These are phyloP conservation scores for Paramyrothecium sp. DNA, from an alignment of 2,329 filamentous ascomycete species.

Conservation along the genomic window DNA sequence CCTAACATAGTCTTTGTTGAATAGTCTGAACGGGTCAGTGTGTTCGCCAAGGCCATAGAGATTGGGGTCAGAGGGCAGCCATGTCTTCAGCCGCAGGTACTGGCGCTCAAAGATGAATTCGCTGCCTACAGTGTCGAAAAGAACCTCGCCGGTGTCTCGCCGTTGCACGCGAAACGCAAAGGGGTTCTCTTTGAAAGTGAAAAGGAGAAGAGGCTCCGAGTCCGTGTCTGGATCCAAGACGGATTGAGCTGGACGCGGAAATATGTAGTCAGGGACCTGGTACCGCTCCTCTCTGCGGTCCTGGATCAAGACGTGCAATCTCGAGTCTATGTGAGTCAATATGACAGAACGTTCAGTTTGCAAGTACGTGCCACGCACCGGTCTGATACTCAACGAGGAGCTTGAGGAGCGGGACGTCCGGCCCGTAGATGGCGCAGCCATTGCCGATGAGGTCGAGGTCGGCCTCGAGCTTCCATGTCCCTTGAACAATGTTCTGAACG, in stretches of 20 bases:
- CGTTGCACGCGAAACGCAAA: conserved; percentile 62
- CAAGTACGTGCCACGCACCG: conserved; percentile 11
- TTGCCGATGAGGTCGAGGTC: neutral
- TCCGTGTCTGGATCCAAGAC: conserved; percentile 38
- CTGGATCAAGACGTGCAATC: conserved; percentile 70
- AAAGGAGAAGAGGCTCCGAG: conserved; percentile 20
- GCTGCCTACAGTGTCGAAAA: conserved; percentile 67
- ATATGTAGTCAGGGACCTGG: conserved; percentile 65
- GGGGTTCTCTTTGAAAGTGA: conserved; percentile 35
- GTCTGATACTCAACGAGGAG: conserved; percentile 30
- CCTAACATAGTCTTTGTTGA: conserved; percentile 57
- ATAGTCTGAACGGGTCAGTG: conserved; percentile 63
- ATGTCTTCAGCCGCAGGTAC: conserved; percentile 68
- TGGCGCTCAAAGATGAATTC: conserved; percentile 71
- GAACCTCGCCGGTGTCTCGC: conserved; percentile 31
- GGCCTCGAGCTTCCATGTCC: conserved; percentile 1
- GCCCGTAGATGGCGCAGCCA: neutral
- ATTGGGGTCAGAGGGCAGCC: conserved; percentile 62
- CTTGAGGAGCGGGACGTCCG: conserved; percentile 12
- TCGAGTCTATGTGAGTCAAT: conserved; percentile 19
- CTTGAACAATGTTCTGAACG: neutral
- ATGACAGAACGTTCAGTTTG: neutral
- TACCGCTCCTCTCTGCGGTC: conserved; percentile 65
- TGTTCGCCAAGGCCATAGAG: conserved; percentile 77
- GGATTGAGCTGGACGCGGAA: conserved; percentile 53